Percentiles rank a stretch among this genome's conserved stretches.
Conservation (phyloP, 2,329 filamentous ascomycete species). For the Beauveria sp. region DNA sequence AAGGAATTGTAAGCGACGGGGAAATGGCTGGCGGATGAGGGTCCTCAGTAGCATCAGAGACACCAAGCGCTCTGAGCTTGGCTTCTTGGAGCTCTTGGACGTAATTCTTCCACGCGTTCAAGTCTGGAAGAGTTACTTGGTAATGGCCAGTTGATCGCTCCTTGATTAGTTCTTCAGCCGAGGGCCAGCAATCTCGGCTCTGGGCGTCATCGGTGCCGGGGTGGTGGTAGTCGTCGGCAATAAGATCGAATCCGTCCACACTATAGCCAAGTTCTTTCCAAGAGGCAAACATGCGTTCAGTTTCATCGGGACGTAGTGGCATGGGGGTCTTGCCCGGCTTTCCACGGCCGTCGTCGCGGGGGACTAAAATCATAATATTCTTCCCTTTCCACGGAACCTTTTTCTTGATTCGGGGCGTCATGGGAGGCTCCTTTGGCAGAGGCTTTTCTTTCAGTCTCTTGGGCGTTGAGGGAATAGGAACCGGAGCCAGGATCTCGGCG, state of each 20-base stretch:
- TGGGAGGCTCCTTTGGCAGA: slow-evolving; percentile 30
- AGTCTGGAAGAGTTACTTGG: slow-evolving; percentile 61
- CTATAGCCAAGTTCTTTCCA: slow-evolving; percentile 66
- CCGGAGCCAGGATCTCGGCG: slow-evolving; percentile 17
- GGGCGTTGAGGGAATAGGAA: slow-evolving; percentile 26
- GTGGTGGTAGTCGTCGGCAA: slow-evolving; percentile 34
- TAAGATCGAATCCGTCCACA: slow-evolving; percentile 59
- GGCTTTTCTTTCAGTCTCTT: slow-evolving; percentile 27
- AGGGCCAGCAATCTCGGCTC: slow-evolving; percentile 63
- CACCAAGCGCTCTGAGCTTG: slow-evolving; percentile 84
- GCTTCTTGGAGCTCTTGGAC: slow-evolving; percentile 79
- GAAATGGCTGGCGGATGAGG: slow-evolving; percentile 57
- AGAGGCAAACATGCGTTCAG: slow-evolving; percentile 52
- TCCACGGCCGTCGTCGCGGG: slow-evolving; percentile 59
- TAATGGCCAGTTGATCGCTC: slow-evolving; percentile 48
- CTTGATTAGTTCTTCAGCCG: slow-evolving; percentile 46
- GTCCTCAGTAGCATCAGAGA: slow-evolving; percentile 71
- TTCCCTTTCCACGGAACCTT: slow-evolving; percentile 70
- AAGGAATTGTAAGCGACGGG: slow-evolving; percentile 53
- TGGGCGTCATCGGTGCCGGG: slow-evolving; percentile 43
- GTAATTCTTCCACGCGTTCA: slow-evolving; percentile 67
- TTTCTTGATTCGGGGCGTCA: slow-evolving; percentile 56
- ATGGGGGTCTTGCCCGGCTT: slow-evolving; percentile 43
- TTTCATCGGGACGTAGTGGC: slow-evolving; percentile 48
- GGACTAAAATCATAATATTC: slow-evolving; percentile 63